Base-by-base conservation (phyloP, 805 yeast genomes). In the Pichia thaimueangensis region DNA sequence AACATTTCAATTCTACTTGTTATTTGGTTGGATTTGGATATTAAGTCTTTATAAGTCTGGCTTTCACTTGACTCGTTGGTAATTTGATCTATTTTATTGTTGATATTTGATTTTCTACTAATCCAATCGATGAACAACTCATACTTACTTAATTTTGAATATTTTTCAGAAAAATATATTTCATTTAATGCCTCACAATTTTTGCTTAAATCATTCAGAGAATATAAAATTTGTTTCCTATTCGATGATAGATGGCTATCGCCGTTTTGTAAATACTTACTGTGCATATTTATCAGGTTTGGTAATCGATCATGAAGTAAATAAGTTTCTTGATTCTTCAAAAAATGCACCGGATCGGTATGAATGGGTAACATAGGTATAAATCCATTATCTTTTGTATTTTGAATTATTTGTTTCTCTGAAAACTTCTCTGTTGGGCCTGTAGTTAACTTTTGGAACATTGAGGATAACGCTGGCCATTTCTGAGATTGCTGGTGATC, bases 131-230 rank as follows among this genome's bases (percentile, higher is more conserved):
- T 52, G 41, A 76, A 68, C 22, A 34, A 6, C 3, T 37, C 30
- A 10, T 30, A 33, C n/a, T 41, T 35, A 5, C 24, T 20, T 5
- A 28, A 15, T 24, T 53, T 56, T n/a, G 51, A 52, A 3, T 49
- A 43, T 6, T 62, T 53, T 30, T 73, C 76, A 3, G 63, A 55
- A 4, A 55, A 44, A 53, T 74, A 75, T 2, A 73, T 56, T 51
- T 76, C 80, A 41, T 62, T 59, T 51, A 73, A 63, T 6, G 75
- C 67, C 39, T 65, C 64, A 45, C 67, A 64, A 41, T 62, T 63
- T 39, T 70, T 71, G 7, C 69, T 62, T n/a, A 74, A 47, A 43
- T 67, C 68, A 4, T 28, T 10, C 13, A 68, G 58, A 37, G 55
- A 45, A 15, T 51, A 53, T 5, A 58, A 28, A 2, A 72, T 55